These are phyloP conservation scores for Talaromyces marneffei DNA, from an alignment of 2,329 filamentous ascomycete species.

Conservation along the genomic window DNA sequence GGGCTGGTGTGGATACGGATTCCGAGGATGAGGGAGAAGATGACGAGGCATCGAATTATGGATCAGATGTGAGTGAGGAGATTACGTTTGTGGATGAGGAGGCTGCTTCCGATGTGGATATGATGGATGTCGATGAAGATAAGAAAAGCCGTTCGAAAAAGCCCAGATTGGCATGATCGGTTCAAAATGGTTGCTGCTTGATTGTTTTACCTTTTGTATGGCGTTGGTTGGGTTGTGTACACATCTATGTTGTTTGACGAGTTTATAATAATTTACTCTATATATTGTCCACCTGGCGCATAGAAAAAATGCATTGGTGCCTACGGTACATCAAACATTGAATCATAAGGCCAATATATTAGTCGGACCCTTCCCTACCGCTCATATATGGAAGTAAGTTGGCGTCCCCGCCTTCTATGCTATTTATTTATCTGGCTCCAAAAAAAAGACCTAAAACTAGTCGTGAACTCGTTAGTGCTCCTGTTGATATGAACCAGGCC, in stretches of 20 bases:
- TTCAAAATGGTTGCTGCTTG: not conserved
- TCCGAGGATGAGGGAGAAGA: constrained; percentile 38
- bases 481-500: too few species aligned
- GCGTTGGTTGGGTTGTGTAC: constrained; percentile 9
- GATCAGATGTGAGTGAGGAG: constrained; percentile 11
- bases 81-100: constrained; percentile 13
- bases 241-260: not conserved
- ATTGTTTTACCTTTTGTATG: constrained; percentile 1
- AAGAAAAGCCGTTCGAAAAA: constrained; percentile 12
- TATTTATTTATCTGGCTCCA: too few species aligned
- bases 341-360: not conserved
- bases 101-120: constrained; percentile 37
- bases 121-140: constrained; percentile 39
- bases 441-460: too few species aligned
- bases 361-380: too few species aligned
- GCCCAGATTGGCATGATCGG: constrained; percentile 5
- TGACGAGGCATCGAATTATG: constrained; percentile 10
- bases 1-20: constrained; percentile 56
- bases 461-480: too few species aligned
- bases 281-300: too few species aligned
- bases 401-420: too few species aligned
- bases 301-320: too few species aligned
- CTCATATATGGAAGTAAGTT: too few species aligned
- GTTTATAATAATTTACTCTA: not conserved
- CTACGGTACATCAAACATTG: not conserved